Evolutionary conservation across 805 yeast species (phyloP).

Genomic region (Osmozyma mogii): DNA sequence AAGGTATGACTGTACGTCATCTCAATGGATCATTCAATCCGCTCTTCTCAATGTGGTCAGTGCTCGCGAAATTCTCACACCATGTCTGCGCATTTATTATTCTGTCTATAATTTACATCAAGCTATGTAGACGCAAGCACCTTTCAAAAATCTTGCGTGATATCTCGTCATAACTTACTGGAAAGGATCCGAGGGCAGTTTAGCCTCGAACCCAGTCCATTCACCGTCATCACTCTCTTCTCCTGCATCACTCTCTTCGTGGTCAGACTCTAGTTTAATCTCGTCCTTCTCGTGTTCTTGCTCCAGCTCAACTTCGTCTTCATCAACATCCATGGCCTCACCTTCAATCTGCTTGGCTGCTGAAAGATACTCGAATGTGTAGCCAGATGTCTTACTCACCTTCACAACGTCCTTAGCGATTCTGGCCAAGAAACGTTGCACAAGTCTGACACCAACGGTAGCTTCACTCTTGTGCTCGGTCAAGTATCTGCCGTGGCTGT

Average conservation of each 20-base stretch:
- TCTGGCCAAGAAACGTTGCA: constrained; percentile 69
- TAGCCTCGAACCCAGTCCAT: constrained; percentile 26
- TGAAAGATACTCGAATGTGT: constrained; percentile 44
- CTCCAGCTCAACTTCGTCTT: background rate
- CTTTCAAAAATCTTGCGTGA: too few relatives aligned
- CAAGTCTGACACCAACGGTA: constrained; percentile 53
- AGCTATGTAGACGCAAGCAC: too few relatives aligned
- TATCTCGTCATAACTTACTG: too few relatives aligned
- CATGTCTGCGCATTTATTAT: too few relatives aligned
- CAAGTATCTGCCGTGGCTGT: constrained; percentile 73
- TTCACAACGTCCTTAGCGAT: constrained; percentile 66
- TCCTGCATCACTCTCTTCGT: constrained; percentile 20
- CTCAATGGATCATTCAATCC: too few relatives aligned
- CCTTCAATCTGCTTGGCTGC: constrained; percentile 2
- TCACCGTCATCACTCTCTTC: constrained; percentile 23
- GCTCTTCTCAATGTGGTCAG: too few relatives aligned
- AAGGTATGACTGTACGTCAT: too few relatives aligned
- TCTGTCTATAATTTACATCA: too few relatives aligned
- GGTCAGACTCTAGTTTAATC: constrained; percentile 14
- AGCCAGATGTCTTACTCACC: constrained; percentile 46
- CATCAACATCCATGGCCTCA: constrained; percentile 2
- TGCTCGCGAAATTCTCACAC: too few relatives aligned
- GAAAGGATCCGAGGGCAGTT: too few relatives aligned
- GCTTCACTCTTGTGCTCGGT: constrained; percentile 54
- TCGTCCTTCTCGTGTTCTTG: constrained; percentile 11